Conservation (phyloP, 2,329 filamentous ascomycete genomes). For the Beauveria medogensis region DNA sequence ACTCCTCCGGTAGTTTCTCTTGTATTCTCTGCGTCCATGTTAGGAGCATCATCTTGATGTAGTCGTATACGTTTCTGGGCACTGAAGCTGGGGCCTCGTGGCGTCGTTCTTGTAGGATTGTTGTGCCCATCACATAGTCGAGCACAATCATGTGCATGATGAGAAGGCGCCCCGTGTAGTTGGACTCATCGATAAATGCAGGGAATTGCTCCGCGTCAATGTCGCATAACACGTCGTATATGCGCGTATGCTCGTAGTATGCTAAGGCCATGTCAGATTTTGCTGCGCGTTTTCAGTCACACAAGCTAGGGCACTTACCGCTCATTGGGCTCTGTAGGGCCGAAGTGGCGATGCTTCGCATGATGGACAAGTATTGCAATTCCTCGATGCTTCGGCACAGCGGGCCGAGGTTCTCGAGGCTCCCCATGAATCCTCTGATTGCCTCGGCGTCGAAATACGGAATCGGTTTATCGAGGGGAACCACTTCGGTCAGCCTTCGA, state of each 20-base stretch:
- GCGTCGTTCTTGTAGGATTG: constrained; percentile 6
- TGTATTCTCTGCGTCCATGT: constrained; percentile 32
- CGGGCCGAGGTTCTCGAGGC: constrained; percentile 2
- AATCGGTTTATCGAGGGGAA: constrained; percentile 2
- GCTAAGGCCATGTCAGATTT: not conserved
- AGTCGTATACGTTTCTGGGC: constrained; percentile 15
- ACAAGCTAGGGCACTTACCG: not conserved
- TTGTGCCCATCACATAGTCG: constrained; percentile 9
- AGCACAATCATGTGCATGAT: constrained; percentile 12
- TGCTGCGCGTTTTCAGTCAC: too few species aligned
- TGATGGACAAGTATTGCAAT: constrained; percentile 6
- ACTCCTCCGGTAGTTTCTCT: constrained; percentile 22
- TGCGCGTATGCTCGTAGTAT: constrained; percentile 10
- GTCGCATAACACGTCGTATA: constrained; percentile 4
- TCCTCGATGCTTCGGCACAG: constrained; percentile 9
- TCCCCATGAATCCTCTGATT: constrained; percentile 7
- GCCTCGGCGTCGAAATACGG: not conserved
- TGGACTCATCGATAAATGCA: constrained; percentile 6
- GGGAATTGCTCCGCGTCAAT: constrained; percentile 6
- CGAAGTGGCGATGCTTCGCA: constrained; percentile 7
- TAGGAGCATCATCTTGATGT: constrained; percentile 22
- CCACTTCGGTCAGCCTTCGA: not conserved
- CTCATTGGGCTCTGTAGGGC: not conserved
- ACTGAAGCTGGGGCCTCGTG: not conserved
- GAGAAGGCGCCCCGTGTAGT: constrained; percentile 8